A percentile compares a stretch with the other conserved stretches of the same genome.
Conservation (phyloP, 352 stramenopile species). For the Globisporangium emineosum region DNA sequence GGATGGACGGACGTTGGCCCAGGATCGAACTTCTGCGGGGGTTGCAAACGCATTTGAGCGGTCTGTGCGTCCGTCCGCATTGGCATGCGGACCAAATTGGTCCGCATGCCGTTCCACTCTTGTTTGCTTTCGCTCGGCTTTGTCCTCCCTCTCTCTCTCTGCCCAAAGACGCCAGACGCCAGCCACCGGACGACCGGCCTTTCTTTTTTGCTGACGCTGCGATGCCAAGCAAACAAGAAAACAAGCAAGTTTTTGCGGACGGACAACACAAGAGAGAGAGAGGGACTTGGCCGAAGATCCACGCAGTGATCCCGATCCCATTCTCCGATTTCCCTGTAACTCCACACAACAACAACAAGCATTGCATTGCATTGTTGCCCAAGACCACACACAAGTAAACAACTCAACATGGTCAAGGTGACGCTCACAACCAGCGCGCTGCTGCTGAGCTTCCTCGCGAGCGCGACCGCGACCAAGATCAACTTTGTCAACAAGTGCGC, state of each 20-base stretch:
- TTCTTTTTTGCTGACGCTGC: conserved; percentile 4
- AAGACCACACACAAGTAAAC: neutral
- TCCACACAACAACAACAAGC: neutral
- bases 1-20: neutral
- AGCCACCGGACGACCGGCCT: neutral
- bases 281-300: neutral
- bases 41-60: neutral
- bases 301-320: neutral
- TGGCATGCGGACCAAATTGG: too few species aligned
- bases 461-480: conserved; percentile 20
- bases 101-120: conserved; percentile 1
- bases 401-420: conserved; percentile 9
- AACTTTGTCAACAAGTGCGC: conserved; percentile 49
- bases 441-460: conserved; percentile 7
- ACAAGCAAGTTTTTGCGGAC: neutral
- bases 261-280: neutral
- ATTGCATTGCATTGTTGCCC: conserved; percentile 9
- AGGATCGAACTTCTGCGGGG: neutral
- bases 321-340: conserved; percentile 3
- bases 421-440: neutral
- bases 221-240: neutral
- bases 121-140: neutral
- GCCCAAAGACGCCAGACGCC: neutral
- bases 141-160: conserved; percentile 8
- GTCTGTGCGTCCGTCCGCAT: neutral